These are phyloP conservation scores for Astrothelium macrocarpum DNA, from an alignment of 495 filamentous ascomycete genomes.

Conservation along the genomic window DNA sequence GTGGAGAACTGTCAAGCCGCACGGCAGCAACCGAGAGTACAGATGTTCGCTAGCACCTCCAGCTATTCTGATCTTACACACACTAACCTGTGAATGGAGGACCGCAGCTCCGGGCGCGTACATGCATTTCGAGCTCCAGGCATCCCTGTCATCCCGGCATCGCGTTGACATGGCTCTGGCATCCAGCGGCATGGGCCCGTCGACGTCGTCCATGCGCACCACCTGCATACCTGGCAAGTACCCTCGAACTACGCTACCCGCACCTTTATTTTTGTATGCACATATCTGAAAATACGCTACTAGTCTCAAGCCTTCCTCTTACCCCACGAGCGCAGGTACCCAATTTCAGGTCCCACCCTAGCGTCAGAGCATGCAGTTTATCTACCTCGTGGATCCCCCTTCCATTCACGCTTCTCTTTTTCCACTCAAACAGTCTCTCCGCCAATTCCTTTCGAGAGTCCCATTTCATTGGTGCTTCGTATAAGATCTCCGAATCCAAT, in stretches of 20 bases:
- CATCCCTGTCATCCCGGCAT: background rate
- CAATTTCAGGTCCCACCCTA: constrained; percentile 7
- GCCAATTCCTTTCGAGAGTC: background rate
- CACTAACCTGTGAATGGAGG: background rate
- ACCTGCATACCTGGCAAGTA: constrained; percentile 7
- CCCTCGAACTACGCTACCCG: background rate
- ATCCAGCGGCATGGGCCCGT: background rate
- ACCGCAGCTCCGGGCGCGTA: constrained; percentile 2
- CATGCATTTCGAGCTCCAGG: background rate
- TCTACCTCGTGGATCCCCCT: constrained; percentile 4
- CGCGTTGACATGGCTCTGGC: background rate
- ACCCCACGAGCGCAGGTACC: constrained; percentile 3
- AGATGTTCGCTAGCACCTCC: background rate
- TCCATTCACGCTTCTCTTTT: constrained; percentile 6
- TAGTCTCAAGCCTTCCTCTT: constrained; percentile 1
- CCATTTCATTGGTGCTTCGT: background rate
- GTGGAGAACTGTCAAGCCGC: constrained; percentile 6
- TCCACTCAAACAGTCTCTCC: background rate
- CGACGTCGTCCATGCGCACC: constrained; percentile 1
- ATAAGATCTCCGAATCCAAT: background rate
- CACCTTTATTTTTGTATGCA: constrained; percentile 6
- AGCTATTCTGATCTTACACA: constrained; percentile 4
- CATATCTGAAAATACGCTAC: constrained; percentile 4
- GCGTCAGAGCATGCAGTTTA: constrained; percentile 7
- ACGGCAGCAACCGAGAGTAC: constrained; percentile 6